Percentiles rank a stretch among this genome's conserved stretches.
Evolutionary conservation across 441 rosid genomes (phyloP).

Genomic region (Adansonia madagascariensis): DNA sequence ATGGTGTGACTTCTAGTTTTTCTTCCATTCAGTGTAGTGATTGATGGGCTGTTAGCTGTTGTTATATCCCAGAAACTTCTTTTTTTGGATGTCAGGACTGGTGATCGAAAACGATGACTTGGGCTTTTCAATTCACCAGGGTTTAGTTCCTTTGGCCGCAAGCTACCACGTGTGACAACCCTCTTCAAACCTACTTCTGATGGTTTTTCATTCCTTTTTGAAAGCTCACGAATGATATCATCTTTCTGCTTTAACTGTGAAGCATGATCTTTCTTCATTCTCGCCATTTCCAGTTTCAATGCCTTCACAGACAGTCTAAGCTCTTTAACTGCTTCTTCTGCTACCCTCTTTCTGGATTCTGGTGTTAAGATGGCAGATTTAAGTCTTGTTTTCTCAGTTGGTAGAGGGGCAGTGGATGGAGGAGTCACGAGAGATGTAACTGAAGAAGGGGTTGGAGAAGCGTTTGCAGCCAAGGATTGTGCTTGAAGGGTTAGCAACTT

Average conservation of each 20-base stretch:
- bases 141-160: too few relatives aligned
- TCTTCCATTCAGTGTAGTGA: slow-evolving; percentile 52
- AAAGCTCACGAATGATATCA: slow-evolving; percentile 54
- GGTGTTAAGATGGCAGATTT: slow-evolving; percentile 65
- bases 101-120: slow-evolving; percentile 71
- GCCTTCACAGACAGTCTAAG: slow-evolving; percentile 62
- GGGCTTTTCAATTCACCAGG: slow-evolving; percentile 68
- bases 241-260: slow-evolving; percentile 74
- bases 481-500: slow-evolving; percentile 70
- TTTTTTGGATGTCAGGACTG: slow-evolving; percentile 63
- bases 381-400: slow-evolving; percentile 53
- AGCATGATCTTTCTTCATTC: slow-evolving; percentile 73
- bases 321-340: slow-evolving; percentile 56
- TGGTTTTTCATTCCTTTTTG: slow-evolving; percentile 50
- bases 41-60: slow-evolving; percentile 67
- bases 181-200: neutral
- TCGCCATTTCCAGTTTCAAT: slow-evolving; percentile 67
- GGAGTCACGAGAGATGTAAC: slow-evolving; percentile 69
- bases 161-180: too few relatives aligned
- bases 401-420: slow-evolving; percentile 57
- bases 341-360: slow-evolving; percentile 56
- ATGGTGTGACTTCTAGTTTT: slow-evolving; percentile 71
- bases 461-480: slow-evolving; percentile 62
- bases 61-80: slow-evolving; percentile 90
- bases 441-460: slow-evolving; percentile 75